These are phyloP conservation scores for Grammothele lineata DNA, from an alignment of 768 basidiomycete genomes.

Conservation along the genomic window DNA sequence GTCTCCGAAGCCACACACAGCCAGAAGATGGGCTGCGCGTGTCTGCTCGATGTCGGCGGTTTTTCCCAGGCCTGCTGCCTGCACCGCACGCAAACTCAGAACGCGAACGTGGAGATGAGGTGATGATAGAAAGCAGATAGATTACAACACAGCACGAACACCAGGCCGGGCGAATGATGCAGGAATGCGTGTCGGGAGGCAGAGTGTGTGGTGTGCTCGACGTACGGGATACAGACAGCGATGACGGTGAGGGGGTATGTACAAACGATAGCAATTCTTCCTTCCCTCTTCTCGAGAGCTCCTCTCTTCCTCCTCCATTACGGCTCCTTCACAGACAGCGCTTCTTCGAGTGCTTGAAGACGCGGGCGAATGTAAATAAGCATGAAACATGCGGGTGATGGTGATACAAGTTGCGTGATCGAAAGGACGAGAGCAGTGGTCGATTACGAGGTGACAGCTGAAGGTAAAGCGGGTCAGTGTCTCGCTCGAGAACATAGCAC, in stretches of 20 bases:
- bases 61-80: too few species aligned
- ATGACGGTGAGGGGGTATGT: conserved; percentile 17
- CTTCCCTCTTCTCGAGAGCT: conserved; percentile 1
- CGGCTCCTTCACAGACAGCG: background rate
- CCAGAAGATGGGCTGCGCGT: too few species aligned
- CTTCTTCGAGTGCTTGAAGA: background rate
- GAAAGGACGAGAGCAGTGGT: conserved; percentile 20
- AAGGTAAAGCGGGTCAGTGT: conserved; percentile 10
- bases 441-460: conserved; percentile 16
- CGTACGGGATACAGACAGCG: background rate
- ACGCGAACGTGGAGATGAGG: too few species aligned
- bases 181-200: too few species aligned
- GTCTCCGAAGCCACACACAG: too few species aligned
- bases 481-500: too few species aligned
- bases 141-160: too few species aligned
- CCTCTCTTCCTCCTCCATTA: conserved; percentile 11
- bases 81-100: too few species aligned
- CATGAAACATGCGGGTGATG: conserved; percentile 17
- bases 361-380: conserved; percentile 14
- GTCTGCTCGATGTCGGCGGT: too few species aligned
- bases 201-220: too few species aligned
- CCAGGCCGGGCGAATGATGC: too few species aligned
- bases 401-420: conserved; percentile 24
- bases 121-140: too few species aligned
- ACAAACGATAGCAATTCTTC: conserved; percentile 15